phyloP scores from a whole-genome alignment of 192 early-diverging fungal genomes.

The Podila epigama region DNA sequence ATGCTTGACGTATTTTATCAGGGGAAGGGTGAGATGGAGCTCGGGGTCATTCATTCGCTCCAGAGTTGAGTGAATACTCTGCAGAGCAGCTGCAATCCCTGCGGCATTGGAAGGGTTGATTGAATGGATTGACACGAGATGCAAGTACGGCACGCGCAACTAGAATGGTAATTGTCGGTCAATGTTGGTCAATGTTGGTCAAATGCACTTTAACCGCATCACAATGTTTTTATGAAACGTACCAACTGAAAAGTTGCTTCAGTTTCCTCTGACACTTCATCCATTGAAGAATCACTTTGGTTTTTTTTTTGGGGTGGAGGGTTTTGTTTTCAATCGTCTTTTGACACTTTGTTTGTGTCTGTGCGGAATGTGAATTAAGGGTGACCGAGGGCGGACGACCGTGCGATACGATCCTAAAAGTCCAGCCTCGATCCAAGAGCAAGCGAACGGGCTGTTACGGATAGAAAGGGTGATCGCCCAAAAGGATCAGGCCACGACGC shows the following conservation, averaged over 20 bases:
- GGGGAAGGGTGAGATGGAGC: slow-evolving; percentile 12
- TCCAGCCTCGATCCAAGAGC: too few species aligned
- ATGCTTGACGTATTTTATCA: slow-evolving; percentile 28
- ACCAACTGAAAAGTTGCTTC: slow-evolving; percentile 12
- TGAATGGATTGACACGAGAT: slow-evolving; percentile 6
- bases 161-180: not conserved
- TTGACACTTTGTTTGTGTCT: too few species aligned
- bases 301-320: too few species aligned
- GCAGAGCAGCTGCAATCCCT: slow-evolving; percentile 1
- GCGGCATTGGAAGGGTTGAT: slow-evolving; percentile 20
- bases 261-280: slow-evolving; percentile 10
- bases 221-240: not conserved
- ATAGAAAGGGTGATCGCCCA: too few species aligned
- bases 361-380: too few species aligned
- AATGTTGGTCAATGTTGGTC: not conserved
- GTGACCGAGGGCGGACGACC: too few species aligned
- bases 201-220: not conserved
- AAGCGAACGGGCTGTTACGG: too few species aligned
- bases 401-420: too few species aligned
- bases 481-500: too few species aligned
- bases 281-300: too few species aligned
- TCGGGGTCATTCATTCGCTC: slow-evolving; percentile 25
- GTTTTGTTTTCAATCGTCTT: too few species aligned
- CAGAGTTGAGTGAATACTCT: slow-evolving; percentile 1
- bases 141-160: slow-evolving; percentile 20